Evolutionary conservation across 78 protist species (phyloP), one percentile per base, ranked within the genome.

Genomic region (Mastigamoeba balamuthi): DNA sequence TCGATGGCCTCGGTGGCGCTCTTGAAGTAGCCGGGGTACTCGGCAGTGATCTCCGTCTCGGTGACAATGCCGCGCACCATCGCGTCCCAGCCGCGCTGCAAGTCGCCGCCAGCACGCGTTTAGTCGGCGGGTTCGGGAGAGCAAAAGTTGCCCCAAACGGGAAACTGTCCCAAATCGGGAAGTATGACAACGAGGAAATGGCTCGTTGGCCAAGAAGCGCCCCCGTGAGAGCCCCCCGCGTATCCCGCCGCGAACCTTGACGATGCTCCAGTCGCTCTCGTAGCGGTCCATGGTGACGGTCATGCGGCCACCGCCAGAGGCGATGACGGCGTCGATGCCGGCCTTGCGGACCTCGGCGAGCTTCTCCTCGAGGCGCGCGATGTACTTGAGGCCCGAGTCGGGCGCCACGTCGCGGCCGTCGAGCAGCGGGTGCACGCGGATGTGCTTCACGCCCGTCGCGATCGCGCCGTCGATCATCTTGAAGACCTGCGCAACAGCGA

Each of bases 321-420:
- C 91, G 36, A 87, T 72, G n/a, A 2, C 0, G 40, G 75, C 75
- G 39, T 75, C 82, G 35, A 3, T 6, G n/a, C 52, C 69, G 10
- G 33, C 23, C 27, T 2, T 25, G 48, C 6, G 33, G 7, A 5
- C 29, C 41, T 41, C 42, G 30, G 17, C 40, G 37, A 72, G 42
- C 28, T 27, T 44, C 68, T 9, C 76, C 65, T 71, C 80, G 43
- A 82, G 75, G 39, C 38, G 37, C 30, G 72, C 73, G 44, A 77
- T 36, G 71, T 69, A 86, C 33, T 38, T 35, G 35, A 80, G 52
- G 70, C 77, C 48, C 25, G 84, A 69, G 30, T 52, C 68, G 66
- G 80, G 82, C 27, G 82, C 67, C 10, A 83, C 86, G 65, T 87
- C 91, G 27, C 91, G 86, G 38, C 91, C 91, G 44, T 87, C 91